Conservation (phyloP, 192 early-diverging fungal genomes). For the Glomus cerebriforme region DNA sequence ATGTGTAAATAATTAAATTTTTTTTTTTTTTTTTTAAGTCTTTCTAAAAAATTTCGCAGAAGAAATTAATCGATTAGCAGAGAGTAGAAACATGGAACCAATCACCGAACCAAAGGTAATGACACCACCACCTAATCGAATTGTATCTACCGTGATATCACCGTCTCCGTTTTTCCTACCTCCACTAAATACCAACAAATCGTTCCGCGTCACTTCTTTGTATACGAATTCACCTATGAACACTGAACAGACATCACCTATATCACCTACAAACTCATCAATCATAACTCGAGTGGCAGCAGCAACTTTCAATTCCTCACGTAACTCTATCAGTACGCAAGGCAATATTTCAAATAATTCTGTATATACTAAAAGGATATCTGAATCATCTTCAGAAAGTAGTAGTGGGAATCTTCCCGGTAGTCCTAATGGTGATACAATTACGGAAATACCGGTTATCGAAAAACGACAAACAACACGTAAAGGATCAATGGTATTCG, state of each 20-base stretch:
- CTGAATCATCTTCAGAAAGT: constrained; percentile 3
- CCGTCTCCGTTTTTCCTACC: constrained; percentile 10
- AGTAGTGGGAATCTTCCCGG: background rate
- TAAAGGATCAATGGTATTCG: constrained; percentile 17
- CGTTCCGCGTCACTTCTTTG: constrained; percentile 4
- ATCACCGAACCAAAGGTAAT: background rate
- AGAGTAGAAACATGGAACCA: constrained; percentile 21
- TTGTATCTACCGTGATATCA: too few relatives aligned
- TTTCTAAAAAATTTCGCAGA: constrained; percentile 67
- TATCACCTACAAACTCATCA: constrained; percentile 1
- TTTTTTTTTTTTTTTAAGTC: constrained; percentile 36
- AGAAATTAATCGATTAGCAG: constrained; percentile 52
- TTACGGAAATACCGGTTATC: constrained; percentile 22
- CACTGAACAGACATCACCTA: constrained; percentile 13
- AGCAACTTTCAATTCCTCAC: constrained; percentile 13
- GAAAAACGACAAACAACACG: constrained; percentile 6
- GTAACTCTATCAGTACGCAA: background rate
- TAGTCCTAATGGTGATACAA: constrained; percentile 25
- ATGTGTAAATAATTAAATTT: background rate
- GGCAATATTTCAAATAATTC: background rate
- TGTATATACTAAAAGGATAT: background rate
- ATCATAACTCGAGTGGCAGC: constrained; percentile 23
- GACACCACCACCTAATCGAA: background rate
- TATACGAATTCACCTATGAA: constrained; percentile 7
- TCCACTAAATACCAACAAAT: constrained; percentile 11